These are phyloP conservation scores for Plasmodium sp. DNA, from an alignment of 169 alveolate genomes.

Conservation along the genomic window DNA sequence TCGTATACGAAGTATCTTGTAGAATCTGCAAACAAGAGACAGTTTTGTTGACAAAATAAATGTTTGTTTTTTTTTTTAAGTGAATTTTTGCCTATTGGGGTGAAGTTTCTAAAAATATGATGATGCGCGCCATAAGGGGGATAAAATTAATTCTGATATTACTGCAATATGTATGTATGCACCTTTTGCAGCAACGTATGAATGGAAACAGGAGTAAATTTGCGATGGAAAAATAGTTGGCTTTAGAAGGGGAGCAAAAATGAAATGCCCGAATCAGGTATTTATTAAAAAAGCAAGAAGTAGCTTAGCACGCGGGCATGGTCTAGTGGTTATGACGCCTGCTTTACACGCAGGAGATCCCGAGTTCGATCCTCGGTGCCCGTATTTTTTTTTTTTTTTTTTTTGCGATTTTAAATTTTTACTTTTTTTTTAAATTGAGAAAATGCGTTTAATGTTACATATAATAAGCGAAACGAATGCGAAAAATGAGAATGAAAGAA, in stretches of 20 bases:
- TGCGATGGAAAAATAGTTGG: neutral
- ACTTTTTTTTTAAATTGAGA: neutral
- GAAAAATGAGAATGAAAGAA: too few species aligned
- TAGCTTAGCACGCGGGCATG: slow-evolving; percentile 89
- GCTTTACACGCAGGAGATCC: slow-evolving; percentile 95
- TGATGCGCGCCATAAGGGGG: neutral
- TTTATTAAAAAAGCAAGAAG: neutral
- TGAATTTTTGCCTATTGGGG: neutral
- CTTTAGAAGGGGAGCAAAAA: neutral
- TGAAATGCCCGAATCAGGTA: neutral
- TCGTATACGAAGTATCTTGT: neutral
- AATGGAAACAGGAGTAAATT: neutral
- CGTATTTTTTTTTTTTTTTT: slow-evolving; percentile 72
- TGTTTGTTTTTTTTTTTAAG: neutral
- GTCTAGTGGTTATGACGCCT: slow-evolving; percentile 96
- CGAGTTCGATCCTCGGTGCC: slow-evolving; percentile 96
- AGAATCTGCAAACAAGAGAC: neutral
- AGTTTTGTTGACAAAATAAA: neutral
- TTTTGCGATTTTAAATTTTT: neutral
- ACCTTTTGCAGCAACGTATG: neutral
- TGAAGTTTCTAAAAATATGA: neutral
- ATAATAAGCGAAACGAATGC: too few species aligned
- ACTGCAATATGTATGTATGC: neutral
- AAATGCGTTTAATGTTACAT: neutral
- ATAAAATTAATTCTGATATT: neutral